Evolutionary conservation across 805 yeast genomes (phyloP), one percentile per base, ranked within the genome.

Genomic region (Cyberlindnera veronae): DNA sequence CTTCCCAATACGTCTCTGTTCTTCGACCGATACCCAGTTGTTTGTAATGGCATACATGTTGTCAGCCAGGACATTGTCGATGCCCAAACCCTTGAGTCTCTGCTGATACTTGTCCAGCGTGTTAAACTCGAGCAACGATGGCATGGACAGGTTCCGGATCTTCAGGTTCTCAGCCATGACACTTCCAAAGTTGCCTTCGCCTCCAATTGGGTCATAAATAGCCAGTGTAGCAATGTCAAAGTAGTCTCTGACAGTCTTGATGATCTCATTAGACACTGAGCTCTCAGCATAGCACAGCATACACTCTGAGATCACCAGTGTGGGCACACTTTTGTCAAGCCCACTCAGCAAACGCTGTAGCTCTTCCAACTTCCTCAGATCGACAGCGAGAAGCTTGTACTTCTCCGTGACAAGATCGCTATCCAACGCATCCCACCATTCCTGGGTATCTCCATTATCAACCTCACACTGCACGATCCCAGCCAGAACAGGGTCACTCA

Each of bases 201-300:
- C 71, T 0, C 80, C 77, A 58, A 78, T 74, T 4, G 84, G 84
- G 46, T 78, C 84, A 57, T 78, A 78, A 48, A 77, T 67, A 5
- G 73, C 50, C 46, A 64, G 45, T 47, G 44, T 54, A 19, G 51
- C 35, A 29, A 31, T 21, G 2, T 23, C 10, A 44, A 68, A 63
- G 9, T 21, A 19, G 0, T 42, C 28, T 13, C 51, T 46, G 51
- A 76, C 55, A 19, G 59, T 54, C 10, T 51, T 44, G 12, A 78
- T 60, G 16, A 75, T 61, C 5, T 33, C 20, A n/a, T 57, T 55
- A 17, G 77, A 68, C 11, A 66, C 71, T 12, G 53, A 47, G 1
- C 74, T 70, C 4, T 68, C 61, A 38, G 72, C 51, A 53, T 78
- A 78, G 50, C 84, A 78, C 13, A 78, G 54, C 28, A 73, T 76